Base-by-base conservation (phyloP, 1,139 yeast genomes). In the Candida gigantensis region DNA sequence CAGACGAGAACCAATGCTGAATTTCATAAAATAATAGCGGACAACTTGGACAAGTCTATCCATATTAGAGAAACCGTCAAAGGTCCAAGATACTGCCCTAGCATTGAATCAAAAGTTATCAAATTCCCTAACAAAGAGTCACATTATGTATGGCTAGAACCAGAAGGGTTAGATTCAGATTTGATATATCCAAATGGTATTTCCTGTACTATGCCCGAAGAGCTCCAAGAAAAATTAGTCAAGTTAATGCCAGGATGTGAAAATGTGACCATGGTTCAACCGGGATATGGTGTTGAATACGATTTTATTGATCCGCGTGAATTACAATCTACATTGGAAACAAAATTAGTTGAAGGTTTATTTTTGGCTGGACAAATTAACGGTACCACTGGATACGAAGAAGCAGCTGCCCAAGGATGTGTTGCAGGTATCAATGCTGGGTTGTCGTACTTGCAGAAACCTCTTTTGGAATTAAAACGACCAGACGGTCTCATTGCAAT, bases 371-470 rank as follows among this genome's bases (percentile, higher is more conserved):
- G 99, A 1, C 99, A 94, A 60, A 94, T 94, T 29, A 94, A 94
- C 55, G 99, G 99, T 30, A 94, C 99, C 1, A 94, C 99, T 0
- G 99, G 99, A 0, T 94, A 94, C 52, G 99, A 94, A 62, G 99
- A 94, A 57, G 99, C 99, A 0, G 96, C 97, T 2, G 83, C 97
- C 0, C 98, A 92, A 55, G 99, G 99, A 1, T 74, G 90, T 40
- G 65, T 94, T 34, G 98, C 99, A 1, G 99, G 99, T 5, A 84
- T 90, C 26, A 94, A 94, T 57, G 97, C 98, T 0, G 92, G 90
- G 0, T 66, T 82, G 17, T 52, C 77, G 0, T 51, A 60, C 14
- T 51, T 57, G 34, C 52, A 58, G 8, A 66, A 66, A 27, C 69
- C 66, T 0, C 75, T 79, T 1, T 61, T 92, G 43, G 65, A 68